These are phyloP conservation scores for Pythium periplocum DNA, from an alignment of 352 stramenopile species.

Conservation along the genomic window DNA sequence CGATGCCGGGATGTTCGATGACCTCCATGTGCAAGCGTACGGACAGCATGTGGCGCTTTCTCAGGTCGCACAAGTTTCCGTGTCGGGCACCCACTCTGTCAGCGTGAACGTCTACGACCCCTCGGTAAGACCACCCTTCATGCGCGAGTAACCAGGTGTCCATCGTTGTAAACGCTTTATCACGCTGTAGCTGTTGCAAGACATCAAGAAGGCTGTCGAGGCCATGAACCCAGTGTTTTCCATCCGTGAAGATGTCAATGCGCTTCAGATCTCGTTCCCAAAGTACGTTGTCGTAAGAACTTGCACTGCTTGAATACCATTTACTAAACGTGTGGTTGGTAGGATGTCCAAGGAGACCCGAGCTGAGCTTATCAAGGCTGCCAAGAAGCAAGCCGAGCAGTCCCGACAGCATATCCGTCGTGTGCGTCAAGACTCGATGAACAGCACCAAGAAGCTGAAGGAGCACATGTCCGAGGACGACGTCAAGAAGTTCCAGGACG, in stretches of 20 bases:
- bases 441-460: constrained; percentile 79
- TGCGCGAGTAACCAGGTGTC: too few relatives aligned
- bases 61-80: constrained; percentile 72
- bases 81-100: constrained; percentile 55
- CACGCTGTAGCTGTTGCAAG: constrained; percentile 42
- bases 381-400: constrained; percentile 80
- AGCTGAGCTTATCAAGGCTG: constrained; percentile 67
- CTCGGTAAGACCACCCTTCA: constrained; percentile 28
- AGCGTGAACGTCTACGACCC: constrained; percentile 78
- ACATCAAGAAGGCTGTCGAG: constrained; percentile 74
- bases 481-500: constrained; percentile 63
- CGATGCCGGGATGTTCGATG: constrained; percentile 79
- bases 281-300: constrained; percentile 42
- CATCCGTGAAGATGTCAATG: constrained; percentile 56
- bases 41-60: constrained; percentile 70
- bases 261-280: constrained; percentile 74
- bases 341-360: constrained; percentile 86
- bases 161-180: too few relatives aligned
- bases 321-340: constrained; percentile 1
- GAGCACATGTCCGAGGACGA: constrained; percentile 74
- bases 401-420: constrained; percentile 78
- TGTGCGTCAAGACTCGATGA: constrained; percentile 84
- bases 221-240: constrained; percentile 71
- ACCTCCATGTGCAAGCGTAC: constrained; percentile 76
- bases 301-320: constrained; percentile 4